These are phyloP conservation scores for Tolypocladium tundrense DNA, from an alignment of 2,329 filamentous ascomycete genomes.

Conservation along the genomic window DNA sequence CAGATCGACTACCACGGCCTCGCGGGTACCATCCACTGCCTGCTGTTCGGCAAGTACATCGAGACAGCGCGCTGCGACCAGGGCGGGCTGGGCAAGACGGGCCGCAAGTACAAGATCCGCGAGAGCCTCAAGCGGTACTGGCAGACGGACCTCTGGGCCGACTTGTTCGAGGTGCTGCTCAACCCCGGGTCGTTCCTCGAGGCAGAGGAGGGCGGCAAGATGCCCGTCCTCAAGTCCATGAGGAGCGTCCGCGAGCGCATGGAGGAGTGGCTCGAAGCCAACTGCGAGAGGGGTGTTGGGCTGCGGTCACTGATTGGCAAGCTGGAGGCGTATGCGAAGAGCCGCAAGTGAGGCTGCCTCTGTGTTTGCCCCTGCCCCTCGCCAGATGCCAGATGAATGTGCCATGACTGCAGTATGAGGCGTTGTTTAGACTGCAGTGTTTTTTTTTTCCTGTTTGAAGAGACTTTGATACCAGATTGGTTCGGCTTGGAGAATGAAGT, in stretches of 20 bases:
- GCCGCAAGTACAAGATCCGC: slow-evolving; percentile 66
- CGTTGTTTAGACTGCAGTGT: background rate
- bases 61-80: slow-evolving; percentile 56
- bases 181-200: slow-evolving; percentile 65
- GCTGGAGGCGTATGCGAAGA: slow-evolving; percentile 41
- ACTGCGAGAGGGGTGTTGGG: slow-evolving; percentile 70
- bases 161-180: slow-evolving; percentile 74
- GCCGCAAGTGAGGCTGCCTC: slow-evolving; percentile 14
- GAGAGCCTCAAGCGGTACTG: slow-evolving; percentile 90
- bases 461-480: background rate
- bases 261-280: slow-evolving; percentile 72
- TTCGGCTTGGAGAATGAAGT: background rate
- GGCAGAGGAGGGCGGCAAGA: slow-evolving; percentile 50
- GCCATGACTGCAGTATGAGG: background rate
- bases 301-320: slow-evolving; percentile 61
- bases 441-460: background rate
- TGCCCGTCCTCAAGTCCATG: slow-evolving; percentile 69
- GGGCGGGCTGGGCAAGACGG: slow-evolving; percentile 45
- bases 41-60: slow-evolving; percentile 93
- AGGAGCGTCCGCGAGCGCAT: slow-evolving; percentile 60
- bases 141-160: slow-evolving; percentile 84
- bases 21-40: slow-evolving; percentile 75
- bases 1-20: slow-evolving; percentile 95
- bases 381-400: background rate
- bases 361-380: background rate